Percentiles rank a stretch among this genome's conserved stretches.
phyloP scores from a whole-genome alignment of 2,329 filamentous ascomycete genomes.

The Arthrobotrys entomopaga region DNA sequence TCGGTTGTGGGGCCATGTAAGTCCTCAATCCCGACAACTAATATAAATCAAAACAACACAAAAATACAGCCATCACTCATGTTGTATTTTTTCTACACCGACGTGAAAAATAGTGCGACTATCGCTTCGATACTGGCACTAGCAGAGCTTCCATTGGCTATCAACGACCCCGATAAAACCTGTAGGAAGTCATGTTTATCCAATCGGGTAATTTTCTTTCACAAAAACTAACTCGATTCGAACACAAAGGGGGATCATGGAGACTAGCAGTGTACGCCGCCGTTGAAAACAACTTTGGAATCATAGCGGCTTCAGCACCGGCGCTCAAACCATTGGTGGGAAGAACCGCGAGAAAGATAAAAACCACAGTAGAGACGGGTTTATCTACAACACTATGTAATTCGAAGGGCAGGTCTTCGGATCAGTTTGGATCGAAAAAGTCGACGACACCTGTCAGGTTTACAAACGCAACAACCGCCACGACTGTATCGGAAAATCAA shows the following conservation, averaged over 20 bases:
- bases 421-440: constrained; percentile 17
- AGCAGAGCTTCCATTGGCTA: constrained; percentile 50
- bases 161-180: constrained; percentile 52
- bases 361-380: constrained; percentile 29
- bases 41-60: constrained; percentile 1
- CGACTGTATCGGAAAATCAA: constrained; percentile 1
- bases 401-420: constrained; percentile 18
- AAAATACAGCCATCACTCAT: constrained; percentile 18
- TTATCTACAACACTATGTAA: constrained; percentile 27
- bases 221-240: constrained; percentile 17
- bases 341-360: constrained; percentile 33
- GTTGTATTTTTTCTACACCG: constrained; percentile 43
- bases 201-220: constrained; percentile 26
- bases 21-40: not conserved
- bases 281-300: constrained; percentile 49
- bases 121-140: constrained; percentile 53
- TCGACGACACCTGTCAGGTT: constrained; percentile 1
- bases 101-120: constrained; percentile 22
- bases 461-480: constrained; percentile 12
- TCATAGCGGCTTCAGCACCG: constrained; percentile 53
- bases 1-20: constrained; percentile 41
- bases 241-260: constrained; percentile 48
- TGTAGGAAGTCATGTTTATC: constrained; percentile 28
- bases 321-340: constrained; percentile 45
- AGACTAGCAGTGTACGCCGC: constrained; percentile 47